Conservation (phyloP, 768 basidiomycete species). For the Chlorophyllum brunneum region DNA sequence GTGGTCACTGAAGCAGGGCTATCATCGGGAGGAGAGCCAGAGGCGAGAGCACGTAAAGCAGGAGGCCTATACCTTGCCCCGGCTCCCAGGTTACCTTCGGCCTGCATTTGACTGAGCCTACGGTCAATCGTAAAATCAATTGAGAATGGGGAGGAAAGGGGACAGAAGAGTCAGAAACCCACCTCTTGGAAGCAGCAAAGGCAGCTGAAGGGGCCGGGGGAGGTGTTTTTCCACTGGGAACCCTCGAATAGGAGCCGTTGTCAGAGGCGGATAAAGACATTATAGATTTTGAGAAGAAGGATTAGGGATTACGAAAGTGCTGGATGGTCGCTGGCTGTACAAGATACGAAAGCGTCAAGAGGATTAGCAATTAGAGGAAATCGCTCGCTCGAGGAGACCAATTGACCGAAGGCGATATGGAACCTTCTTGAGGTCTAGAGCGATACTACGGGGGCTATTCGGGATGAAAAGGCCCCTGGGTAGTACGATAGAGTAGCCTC, state of each 20-base stretch:
- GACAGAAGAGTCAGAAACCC: conserved; percentile 19
- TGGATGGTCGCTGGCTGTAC: conserved; percentile 24
- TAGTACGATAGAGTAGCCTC: conserved; percentile 42
- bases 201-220: conserved; percentile 89
- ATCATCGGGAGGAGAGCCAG: conserved; percentile 73
- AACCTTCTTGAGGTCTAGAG: conserved; percentile 8
- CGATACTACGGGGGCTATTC: conserved; percentile 31
- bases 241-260: conserved; percentile 79
- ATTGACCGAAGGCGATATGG: not conserved
- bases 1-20: conserved; percentile 53
- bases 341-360: conserved; percentile 22
- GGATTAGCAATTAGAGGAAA: conserved; percentile 28
- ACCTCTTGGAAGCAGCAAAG: conserved; percentile 73
- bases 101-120: conserved; percentile 84
- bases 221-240: conserved; percentile 76
- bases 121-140: conserved; percentile 9
- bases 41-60: conserved; percentile 68
- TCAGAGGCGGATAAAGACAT: conserved; percentile 90
- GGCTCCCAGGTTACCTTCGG: conserved; percentile 52
- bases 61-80: conserved; percentile 71
- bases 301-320: conserved; percentile 75
- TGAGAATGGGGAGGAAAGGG: conserved; percentile 17
- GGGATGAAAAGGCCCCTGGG: conserved; percentile 34
- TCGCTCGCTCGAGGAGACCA: conserved; percentile 27
- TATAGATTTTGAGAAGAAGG: conserved; percentile 64